phyloP scores from a whole-genome alignment of 257 asterid genomes.

The Rubia yunnanensis region DNA sequence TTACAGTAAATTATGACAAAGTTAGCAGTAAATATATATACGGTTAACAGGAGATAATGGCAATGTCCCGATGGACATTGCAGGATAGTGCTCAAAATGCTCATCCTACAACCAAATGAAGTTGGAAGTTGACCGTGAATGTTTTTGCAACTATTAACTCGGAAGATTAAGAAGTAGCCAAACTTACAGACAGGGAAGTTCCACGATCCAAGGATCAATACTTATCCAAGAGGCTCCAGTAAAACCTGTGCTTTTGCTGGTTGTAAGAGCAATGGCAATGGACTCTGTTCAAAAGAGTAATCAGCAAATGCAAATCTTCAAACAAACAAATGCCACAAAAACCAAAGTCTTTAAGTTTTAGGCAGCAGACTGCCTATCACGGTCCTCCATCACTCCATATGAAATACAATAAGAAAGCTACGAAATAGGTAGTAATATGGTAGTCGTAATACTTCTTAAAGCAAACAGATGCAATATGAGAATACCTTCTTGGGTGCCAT shows the following conservation, averaged over 20 bases:
- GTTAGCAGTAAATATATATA: too few species aligned
- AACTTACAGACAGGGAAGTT: slow-evolving; percentile 84
- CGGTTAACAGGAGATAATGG: too few species aligned
- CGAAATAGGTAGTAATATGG: background rate
- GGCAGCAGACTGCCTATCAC: too few species aligned
- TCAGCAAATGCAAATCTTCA: slow-evolving; percentile 6
- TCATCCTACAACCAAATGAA: too few species aligned
- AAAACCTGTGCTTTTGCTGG: slow-evolving; percentile 63
- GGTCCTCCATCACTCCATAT: background rate
- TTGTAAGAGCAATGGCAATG: slow-evolving; percentile 50
- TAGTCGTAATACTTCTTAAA: background rate
- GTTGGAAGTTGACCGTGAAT: too few species aligned
- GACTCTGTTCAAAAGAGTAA: slow-evolving; percentile 35
- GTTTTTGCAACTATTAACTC: background rate
- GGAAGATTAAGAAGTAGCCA: background rate
- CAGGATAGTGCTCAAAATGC: too few species aligned
- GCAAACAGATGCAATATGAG: background rate
- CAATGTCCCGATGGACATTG: too few species aligned
- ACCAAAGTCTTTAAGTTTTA: too few species aligned
- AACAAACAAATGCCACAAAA: too few species aligned
- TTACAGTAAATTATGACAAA: too few species aligned
- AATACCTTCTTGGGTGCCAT: slow-evolving; percentile 77
- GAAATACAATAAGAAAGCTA: background rate
- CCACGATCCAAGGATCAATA: slow-evolving; percentile 78
- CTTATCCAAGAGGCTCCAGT: slow-evolving; percentile 86